Evolutionary conservation across 352 stramenopile genomes (phyloP).

Genomic region (Pythium volutum): DNA sequence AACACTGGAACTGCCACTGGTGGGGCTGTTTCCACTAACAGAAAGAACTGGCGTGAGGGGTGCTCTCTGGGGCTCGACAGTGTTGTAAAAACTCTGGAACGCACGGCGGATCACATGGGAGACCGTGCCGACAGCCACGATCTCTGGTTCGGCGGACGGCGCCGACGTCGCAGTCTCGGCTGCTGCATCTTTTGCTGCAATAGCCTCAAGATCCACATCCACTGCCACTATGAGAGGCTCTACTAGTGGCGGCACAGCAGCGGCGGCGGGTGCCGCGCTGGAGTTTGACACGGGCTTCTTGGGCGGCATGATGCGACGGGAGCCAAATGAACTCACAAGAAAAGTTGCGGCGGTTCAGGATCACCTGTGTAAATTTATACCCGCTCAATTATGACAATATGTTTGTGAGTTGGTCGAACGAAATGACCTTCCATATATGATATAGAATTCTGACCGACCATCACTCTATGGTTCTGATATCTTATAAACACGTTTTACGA

Average conservation of each 20-base stretch:
- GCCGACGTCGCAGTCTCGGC: background rate
- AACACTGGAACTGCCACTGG: background rate
- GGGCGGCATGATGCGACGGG: slow-evolving; percentile 6
- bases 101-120: slow-evolving; percentile 69
- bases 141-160: slow-evolving; percentile 26
- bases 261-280: too few relatives aligned
- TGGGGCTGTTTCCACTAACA: background rate
- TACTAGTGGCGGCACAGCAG: background rate
- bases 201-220: background rate
- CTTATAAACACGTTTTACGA: slow-evolving; percentile 6
- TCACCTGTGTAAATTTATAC: slow-evolving; percentile 19
- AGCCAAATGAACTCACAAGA: background rate
- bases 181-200: slow-evolving; percentile 2
- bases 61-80: background rate
- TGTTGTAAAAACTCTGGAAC: slow-evolving; percentile 59
- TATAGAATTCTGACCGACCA: background rate
- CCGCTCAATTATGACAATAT: background rate
- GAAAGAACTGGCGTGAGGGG: background rate
- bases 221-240: background rate
- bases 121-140: slow-evolving; percentile 68
- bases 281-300: slow-evolving; percentile 17
- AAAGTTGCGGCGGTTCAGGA: slow-evolving; percentile 18
- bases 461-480: slow-evolving; percentile 7
- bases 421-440: background rate
- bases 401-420: background rate